Conservation (phyloP, 352 stramenopile genomes). For the Globisporangium cederbergense region DNA sequence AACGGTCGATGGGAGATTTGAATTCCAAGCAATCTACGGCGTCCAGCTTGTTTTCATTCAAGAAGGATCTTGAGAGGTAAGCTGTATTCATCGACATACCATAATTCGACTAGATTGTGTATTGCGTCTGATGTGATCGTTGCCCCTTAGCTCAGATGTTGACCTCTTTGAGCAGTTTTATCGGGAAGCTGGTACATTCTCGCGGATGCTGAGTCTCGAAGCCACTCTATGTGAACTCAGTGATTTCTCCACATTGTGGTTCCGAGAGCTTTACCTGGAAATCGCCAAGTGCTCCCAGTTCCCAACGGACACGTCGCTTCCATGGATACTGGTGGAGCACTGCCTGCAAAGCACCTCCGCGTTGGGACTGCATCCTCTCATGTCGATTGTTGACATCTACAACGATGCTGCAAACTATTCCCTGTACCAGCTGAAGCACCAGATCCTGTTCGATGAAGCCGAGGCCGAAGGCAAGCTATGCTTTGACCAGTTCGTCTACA, state of each 20-base stretch:
- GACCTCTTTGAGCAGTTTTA: constrained; percentile 60
- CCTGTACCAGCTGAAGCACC: constrained; percentile 50
- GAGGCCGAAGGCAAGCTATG: constrained; percentile 78
- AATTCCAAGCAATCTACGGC: constrained; percentile 38
- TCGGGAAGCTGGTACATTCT: constrained; percentile 38
- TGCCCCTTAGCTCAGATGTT: constrained; percentile 45
- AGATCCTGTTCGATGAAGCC: constrained; percentile 79
- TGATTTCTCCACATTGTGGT: constrained; percentile 77
- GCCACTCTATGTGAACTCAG: constrained; percentile 41
- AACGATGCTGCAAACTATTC: constrained; percentile 68
- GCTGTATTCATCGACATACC: background rate
- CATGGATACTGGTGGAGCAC: constrained; percentile 76
- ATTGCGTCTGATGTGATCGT: background rate
- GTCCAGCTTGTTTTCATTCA: constrained; percentile 53
- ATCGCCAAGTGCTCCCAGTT: constrained; percentile 68
- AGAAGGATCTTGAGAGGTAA: constrained; percentile 79
- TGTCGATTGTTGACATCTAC: constrained; percentile 81
- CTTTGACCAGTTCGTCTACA: constrained; percentile 75
- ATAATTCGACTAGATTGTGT: background rate
- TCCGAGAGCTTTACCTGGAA: constrained; percentile 80
- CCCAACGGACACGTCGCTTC: constrained; percentile 75
- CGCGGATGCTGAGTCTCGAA: constrained; percentile 50
- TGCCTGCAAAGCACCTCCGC: constrained; percentile 29
- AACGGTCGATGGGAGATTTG: constrained; percentile 53
- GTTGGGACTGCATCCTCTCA: constrained; percentile 26